A percentile compares a stretch with the other conserved stretches of the same genome.
Conservation (phyloP, 306 rosid genomes). For the Nissolia schottii region DNA sequence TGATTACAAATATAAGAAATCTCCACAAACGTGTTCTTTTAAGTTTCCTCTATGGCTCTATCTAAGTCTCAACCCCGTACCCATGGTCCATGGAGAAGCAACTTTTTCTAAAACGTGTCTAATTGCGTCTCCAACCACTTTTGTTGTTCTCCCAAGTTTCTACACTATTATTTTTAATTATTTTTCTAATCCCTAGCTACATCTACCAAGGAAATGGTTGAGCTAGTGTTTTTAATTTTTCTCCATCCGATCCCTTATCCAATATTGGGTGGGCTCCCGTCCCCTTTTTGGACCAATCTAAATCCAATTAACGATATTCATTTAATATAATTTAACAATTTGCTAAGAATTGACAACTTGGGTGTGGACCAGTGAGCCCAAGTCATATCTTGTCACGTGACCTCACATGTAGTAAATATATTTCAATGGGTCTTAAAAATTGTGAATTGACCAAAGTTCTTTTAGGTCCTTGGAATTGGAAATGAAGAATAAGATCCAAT, state of each 20-base stretch:
- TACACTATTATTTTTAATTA: neutral
- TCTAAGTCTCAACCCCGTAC: neutral
- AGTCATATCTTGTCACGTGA: slow-evolving; percentile 21
- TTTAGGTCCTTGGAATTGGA: neutral
- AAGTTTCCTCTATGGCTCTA: neutral
- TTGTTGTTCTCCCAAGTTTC: neutral
- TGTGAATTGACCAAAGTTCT: neutral
- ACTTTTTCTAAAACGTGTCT: slow-evolving; percentile 23
- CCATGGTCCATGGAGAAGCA: neutral
- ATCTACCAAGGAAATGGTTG: slow-evolving; percentile 7
- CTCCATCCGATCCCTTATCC: slow-evolving; percentile 30
- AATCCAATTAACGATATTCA: neutral
- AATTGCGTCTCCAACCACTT: slow-evolving; percentile 23
- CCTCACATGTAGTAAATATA: neutral
- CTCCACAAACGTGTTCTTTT: slow-evolving; percentile 15
- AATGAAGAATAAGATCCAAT: neutral
- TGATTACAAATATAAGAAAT: neutral
- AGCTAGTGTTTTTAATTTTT: neutral
- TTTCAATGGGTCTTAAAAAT: neutral
- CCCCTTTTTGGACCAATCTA: neutral
- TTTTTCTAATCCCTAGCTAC: slow-evolving; percentile 14
- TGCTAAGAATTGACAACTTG: neutral
- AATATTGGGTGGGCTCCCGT: slow-evolving; percentile 43
- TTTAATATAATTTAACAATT: neutral
- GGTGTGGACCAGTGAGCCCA: slow-evolving; percentile 23